Evolutionary conservation across 108 stramenopile species (phyloP).

Genomic region (Cyclotella atomus): DNA sequence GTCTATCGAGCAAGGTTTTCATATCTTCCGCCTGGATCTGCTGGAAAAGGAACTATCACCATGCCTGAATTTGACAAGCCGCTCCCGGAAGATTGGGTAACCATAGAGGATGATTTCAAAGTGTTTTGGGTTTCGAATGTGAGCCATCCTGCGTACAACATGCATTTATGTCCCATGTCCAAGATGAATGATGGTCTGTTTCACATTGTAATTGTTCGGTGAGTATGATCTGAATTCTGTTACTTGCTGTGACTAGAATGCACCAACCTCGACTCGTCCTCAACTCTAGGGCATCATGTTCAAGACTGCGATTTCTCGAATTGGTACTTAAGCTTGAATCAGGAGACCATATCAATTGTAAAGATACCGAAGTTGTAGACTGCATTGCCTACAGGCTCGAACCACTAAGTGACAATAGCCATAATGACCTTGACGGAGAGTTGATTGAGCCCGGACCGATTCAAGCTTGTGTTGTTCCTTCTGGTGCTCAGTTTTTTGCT

Average conservation of each 20-base stretch:
- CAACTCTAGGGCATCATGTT: slow-evolving; percentile 52
- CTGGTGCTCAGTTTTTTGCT: slow-evolving; percentile 55
- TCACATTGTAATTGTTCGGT: slow-evolving; percentile 75
- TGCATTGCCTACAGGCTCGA: slow-evolving; percentile 86
- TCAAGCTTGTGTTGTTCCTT: slow-evolving; percentile 67
- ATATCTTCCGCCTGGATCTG: slow-evolving; percentile 55
- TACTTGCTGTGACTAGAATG: not conserved
- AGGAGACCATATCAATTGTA: slow-evolving; percentile 70
- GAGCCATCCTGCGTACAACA: slow-evolving; percentile 71
- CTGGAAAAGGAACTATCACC: not conserved
- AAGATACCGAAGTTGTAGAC: slow-evolving; percentile 62
- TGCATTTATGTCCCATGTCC: slow-evolving; percentile 65
- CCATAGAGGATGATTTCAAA: slow-evolving; percentile 72
- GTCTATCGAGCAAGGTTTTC: slow-evolving; percentile 72
- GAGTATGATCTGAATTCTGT: slow-evolving; percentile 17
- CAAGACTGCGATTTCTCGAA: slow-evolving; percentile 55
- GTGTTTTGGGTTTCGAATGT: slow-evolving; percentile 88
- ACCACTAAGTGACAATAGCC: slow-evolving; percentile 58
- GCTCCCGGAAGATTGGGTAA: slow-evolving; percentile 61
- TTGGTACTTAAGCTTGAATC: slow-evolving; percentile 73
- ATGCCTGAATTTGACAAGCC: slow-evolving; percentile 66
- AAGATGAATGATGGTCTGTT: slow-evolving; percentile 82
- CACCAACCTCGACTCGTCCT: no score
- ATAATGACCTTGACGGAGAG: slow-evolving; percentile 90
- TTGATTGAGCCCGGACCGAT: slow-evolving; percentile 83